These are phyloP conservation scores for Madurella fahalii DNA, from an alignment of 2,329 filamentous ascomycete genomes.

Conservation along the genomic window DNA sequence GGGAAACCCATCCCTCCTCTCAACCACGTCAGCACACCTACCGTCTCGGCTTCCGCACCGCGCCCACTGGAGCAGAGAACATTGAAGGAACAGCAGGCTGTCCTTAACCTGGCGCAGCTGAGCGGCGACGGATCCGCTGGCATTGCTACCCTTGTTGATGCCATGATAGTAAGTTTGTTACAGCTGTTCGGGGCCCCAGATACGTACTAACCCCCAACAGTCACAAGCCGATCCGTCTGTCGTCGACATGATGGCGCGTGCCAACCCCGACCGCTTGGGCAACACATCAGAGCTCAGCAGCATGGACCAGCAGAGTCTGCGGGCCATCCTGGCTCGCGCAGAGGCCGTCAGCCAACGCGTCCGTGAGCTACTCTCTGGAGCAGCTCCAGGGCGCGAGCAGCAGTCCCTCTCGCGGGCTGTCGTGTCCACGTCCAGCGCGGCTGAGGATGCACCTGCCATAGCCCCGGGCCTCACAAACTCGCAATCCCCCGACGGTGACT, in stretches of 20 bases:
- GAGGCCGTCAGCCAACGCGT: conserved; percentile 44
- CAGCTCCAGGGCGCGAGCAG: not conserved
- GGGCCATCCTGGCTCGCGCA: conserved; percentile 46
- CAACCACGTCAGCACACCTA: not conserved
- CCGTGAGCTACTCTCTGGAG: conserved; percentile 20
- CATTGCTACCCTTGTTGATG: conserved; percentile 52
- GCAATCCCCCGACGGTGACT: conserved; percentile 17
- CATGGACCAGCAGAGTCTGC: conserved; percentile 43
- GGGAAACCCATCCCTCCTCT: conserved; percentile 33
- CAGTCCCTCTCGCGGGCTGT: not conserved
- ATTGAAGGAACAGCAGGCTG: conserved; percentile 63
- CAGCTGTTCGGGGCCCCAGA: not conserved
- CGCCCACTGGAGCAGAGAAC: conserved; percentile 34
- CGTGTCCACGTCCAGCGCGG: not conserved
- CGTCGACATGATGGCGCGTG: conserved; percentile 48
- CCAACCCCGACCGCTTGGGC: conserved; percentile 42
- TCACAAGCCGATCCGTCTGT: conserved; percentile 42
- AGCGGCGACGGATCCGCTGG: conserved; percentile 47
- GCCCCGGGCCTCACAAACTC: conserved; percentile 21
- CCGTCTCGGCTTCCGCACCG: not conserved
- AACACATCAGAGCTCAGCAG: conserved; percentile 35
- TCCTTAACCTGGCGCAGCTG: conserved; percentile 59
- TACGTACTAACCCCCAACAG: conserved; percentile 30
- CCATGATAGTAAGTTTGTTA: conserved; percentile 57
- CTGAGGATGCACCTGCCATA: conserved; percentile 3